These are phyloP conservation scores for Thelonectria blattea DNA, from an alignment of 2,329 filamentous ascomycete genomes.

Conservation along the genomic window DNA sequence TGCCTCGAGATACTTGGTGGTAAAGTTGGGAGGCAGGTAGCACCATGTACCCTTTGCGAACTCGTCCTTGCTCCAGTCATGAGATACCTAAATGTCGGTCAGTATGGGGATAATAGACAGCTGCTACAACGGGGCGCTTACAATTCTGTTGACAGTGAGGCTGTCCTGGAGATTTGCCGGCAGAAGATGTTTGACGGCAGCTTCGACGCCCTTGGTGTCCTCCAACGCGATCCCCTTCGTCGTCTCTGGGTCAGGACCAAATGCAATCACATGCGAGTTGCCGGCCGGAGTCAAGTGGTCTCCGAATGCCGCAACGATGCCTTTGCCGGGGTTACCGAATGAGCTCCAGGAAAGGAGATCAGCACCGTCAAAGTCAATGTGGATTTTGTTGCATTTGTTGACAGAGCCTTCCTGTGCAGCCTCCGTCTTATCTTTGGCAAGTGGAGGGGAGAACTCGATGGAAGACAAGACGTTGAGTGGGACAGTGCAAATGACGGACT, in stretches of 20 bases:
- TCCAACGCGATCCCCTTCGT: neutral
- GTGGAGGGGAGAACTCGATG: conserved; percentile 14
- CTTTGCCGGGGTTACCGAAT: neutral
- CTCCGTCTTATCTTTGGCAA: conserved; percentile 2
- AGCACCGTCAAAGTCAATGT: conserved; percentile 11
- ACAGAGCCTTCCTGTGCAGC: conserved; percentile 6
- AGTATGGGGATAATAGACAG: neutral
- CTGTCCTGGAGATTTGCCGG: neutral
- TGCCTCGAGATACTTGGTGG: conserved; percentile 9
- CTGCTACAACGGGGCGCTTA: neutral
- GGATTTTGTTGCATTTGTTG: conserved; percentile 16
- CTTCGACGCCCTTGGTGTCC: neutral
- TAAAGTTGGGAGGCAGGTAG: neutral
- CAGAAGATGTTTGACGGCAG: neutral
- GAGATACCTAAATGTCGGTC: neutral
- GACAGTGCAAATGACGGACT: conserved; percentile 12
- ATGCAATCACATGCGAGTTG: conserved; percentile 16
- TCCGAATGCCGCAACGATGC: conserved; percentile 9
- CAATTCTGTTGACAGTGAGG: conserved; percentile 10
- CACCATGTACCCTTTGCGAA: conserved; percentile 13
- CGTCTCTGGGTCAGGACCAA: conserved; percentile 13
- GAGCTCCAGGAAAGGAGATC: conserved; percentile 17
- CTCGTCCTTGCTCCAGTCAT: conserved; percentile 16
- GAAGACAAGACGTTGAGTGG: conserved; percentile 14
- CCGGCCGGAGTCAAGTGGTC: conserved; percentile 12